Evolutionary conservation across 257 asterid genomes (phyloP), one percentile per base, ranked within the genome.

Genomic region (Schizonepeta tenuifolia): DNA sequence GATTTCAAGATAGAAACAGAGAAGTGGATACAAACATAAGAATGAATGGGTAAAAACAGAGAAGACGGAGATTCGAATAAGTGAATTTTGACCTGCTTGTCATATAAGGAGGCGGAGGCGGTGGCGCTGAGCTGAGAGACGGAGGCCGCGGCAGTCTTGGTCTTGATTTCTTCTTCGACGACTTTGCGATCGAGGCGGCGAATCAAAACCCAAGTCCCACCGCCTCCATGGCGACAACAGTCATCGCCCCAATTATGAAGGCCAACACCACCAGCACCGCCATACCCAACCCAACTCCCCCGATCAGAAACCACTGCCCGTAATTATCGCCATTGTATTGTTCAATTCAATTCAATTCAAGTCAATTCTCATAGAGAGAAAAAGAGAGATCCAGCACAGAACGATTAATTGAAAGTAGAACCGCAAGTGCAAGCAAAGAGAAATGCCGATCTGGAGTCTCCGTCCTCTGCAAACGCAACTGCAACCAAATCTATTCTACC

Each of bases 191-290:
- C 86, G 33, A 94, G 68, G 69, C 85, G 79, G 75, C 89, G 84
- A 22, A 91, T 77, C 62, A 91, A 76, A 46, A 88, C 20, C 82
- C 91, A 76, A 89, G 24, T 3, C 81, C 89, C 6, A 74, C 57
- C 70, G 73, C 90, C 85, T 94, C 95, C 61, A 83, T n/a, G 24
- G 77, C 92, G n/a, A 94, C 63, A 67, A 83, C 84, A n/a, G 91
- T 67, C 43, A 90, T 64, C 41, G 83, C 98, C 75, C 98, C 99
- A 10, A 83, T 26, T 60, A 90, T 65, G 85, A 91, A 95, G 64
- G 79, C 90, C 10, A 69, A 12, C 18, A 85, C 49, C 82, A 89
- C 58, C 50, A 84, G 74, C 72, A 89, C 26, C 80, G 82, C 76
- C 88, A 89, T 86, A n/a, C 36, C 60, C 76, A 46, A 22, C 43